These are phyloP conservation scores for Avena insularis DNA, from an alignment of 176 grass and related monocot species.

Conservation along the genomic window DNA sequence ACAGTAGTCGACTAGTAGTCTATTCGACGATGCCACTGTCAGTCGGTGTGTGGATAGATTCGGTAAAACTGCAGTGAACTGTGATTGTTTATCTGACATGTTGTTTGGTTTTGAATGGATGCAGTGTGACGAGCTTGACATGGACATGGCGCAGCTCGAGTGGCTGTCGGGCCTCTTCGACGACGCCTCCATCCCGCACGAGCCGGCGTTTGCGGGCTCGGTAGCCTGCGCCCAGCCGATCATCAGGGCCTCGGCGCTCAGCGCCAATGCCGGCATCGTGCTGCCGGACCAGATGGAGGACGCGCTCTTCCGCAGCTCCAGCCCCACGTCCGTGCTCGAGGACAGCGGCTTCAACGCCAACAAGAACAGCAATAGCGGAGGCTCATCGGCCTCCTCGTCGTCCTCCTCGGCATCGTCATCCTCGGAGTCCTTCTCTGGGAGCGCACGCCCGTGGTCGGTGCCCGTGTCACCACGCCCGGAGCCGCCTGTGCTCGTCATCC, in stretches of 20 bases:
- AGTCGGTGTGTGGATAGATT: background rate
- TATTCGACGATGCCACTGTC: background rate
- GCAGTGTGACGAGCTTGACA: conserved; percentile 86
- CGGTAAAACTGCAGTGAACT: conserved; percentile 24
- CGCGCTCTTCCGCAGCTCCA: conserved; percentile 73
- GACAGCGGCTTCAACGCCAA: conserved; percentile 48
- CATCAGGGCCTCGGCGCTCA: conserved; percentile 42
- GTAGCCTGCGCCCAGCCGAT: conserved; percentile 20
- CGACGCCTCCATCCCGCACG: conserved; percentile 71
- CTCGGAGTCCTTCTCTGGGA: conserved; percentile 64
- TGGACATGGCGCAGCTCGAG: conserved; percentile 93
- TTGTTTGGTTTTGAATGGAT: background rate
- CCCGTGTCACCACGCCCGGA: conserved; percentile 57
- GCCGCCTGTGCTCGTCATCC: conserved; percentile 57
- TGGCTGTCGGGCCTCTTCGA: conserved; percentile 84
- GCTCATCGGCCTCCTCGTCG: conserved; percentile 59
- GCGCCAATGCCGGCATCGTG: conserved; percentile 43
- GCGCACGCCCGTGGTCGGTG: conserved; percentile 37
- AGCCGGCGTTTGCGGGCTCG: conserved; percentile 37
- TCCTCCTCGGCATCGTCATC: conserved; percentile 73
- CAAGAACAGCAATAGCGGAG: background rate
- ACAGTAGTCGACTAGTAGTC: background rate
- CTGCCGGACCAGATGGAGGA: conserved; percentile 51
- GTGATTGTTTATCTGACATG: conserved; percentile 19
- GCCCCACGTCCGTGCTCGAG: conserved; percentile 88